These are phyloP conservation scores for Dichomitus squalens DNA, from an alignment of 1,284 basidiomycete genomes.

Conservation along the genomic window DNA sequence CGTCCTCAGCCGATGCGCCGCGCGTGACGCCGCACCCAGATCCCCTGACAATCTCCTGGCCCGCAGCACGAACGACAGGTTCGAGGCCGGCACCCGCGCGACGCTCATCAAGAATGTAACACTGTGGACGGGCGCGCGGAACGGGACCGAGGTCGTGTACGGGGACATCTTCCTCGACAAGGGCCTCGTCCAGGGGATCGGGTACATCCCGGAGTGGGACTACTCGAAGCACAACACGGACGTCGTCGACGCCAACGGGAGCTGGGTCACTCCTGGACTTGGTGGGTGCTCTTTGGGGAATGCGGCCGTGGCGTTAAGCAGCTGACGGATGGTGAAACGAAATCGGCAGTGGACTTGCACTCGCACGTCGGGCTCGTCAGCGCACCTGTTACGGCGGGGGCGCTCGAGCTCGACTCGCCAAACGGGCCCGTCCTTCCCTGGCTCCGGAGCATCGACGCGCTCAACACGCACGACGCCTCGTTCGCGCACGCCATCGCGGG, in stretches of 20 bases:
- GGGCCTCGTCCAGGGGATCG: conserved; percentile 59
- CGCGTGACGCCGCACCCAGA: conserved; percentile 45
- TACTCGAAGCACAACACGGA: conserved; percentile 42
- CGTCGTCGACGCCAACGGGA: conserved; percentile 58
- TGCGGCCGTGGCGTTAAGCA: conserved; percentile 26
- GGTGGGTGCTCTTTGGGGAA: conserved; percentile 27
- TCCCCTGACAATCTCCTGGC: conserved; percentile 51
- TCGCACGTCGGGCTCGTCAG: conserved; percentile 78
- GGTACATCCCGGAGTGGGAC: conserved; percentile 48
- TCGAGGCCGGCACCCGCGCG: conserved; percentile 63
- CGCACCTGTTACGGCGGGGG: conserved; percentile 50
- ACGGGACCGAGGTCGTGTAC: conserved; percentile 63
- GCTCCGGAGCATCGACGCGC: conserved; percentile 49
- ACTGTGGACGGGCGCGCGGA: conserved; percentile 77
- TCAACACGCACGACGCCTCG: conserved; percentile 53
- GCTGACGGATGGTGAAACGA: neutral
- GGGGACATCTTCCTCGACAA: conserved; percentile 63
- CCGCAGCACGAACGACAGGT: conserved; percentile 71
- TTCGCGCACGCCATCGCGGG: conserved; percentile 46
- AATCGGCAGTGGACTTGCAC: conserved; percentile 69
- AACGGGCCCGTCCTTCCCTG: conserved; percentile 52
- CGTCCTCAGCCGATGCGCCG: conserved; percentile 50
- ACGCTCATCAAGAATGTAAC: conserved; percentile 78
- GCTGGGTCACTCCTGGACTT: conserved; percentile 72
- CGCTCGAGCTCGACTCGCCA: conserved; percentile 54